Evolutionary conservation across 2,329 filamentous ascomycete species (phyloP), one percentile per base, ranked within the genome.

Genomic region (Exophiala spinifera): DNA sequence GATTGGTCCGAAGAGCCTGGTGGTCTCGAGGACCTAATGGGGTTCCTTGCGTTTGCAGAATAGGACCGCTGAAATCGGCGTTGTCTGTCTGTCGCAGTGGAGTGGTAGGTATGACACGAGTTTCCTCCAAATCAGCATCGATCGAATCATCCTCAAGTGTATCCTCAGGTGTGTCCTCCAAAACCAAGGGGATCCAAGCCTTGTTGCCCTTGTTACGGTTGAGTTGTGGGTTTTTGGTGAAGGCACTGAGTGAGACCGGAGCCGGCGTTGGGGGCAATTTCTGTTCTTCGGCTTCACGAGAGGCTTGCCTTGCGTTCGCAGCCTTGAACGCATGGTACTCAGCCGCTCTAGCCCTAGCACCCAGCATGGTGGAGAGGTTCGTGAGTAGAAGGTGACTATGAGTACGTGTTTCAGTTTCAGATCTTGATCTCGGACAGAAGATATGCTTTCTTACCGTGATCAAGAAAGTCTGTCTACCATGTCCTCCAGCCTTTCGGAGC

Each of bases 151-250:
- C 44, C 50, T 61, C 56, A 11, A 51, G 31, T 25, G 59, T 51
- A 23, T 52, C 49, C 49, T 58, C 56, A 10, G 54, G 37, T 25
- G 59, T 51, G 25, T 54, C 52, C 49, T 58, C 60, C 33, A 65
- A 45, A 23, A 62, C 49, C 44, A 65, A 48, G 4, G 63, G 63
- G 19, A 57, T 57, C 44, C 47, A 65, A 31, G 55, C 51, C 50
- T 65, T 65, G 21, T 36, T 45, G 28, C 63, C 63, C 49, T 63
- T 65, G 55, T 65, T 65, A 19, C 62, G 61, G 25, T 55, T 63
- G 23, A 44, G 36, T 20, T 53, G 55, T 11, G 51, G 31, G 47
- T 52, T 59, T 48, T 59, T 58, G 43, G 56, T 57, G 48, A 64
- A 64, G 42, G 61, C 61, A 33, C 57, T 55, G 4, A 65, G 51